Conservation (phyloP, 768 basidiomycete genomes). For the Leucocoprinus leucothites region DNA sequence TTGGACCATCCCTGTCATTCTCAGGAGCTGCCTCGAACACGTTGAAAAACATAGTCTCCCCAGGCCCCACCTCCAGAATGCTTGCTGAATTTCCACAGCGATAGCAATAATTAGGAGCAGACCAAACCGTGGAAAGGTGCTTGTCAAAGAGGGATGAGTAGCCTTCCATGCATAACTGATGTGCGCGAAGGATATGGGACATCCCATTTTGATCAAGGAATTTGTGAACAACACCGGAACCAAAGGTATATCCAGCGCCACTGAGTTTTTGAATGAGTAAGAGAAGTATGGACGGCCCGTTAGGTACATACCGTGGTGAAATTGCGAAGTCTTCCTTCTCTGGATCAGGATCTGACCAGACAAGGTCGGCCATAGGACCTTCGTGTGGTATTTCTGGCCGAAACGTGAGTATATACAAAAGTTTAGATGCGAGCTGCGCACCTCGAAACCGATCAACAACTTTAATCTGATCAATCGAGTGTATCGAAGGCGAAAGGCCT, state of each 20-base stretch:
- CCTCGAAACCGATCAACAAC: slow-evolving; percentile 98
- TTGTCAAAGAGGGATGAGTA: slow-evolving; percentile 97
- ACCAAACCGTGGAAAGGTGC: slow-evolving; percentile 97
- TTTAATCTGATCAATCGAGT: slow-evolving; percentile 99
- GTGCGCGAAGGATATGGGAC: slow-evolving; percentile 96
- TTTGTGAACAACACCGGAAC: slow-evolving; percentile 95
- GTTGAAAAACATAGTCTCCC: slow-evolving; percentile 87
- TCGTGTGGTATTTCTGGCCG: slow-evolving; percentile 94
- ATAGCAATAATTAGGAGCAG: slow-evolving; percentile 98
- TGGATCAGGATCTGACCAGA: slow-evolving; percentile 99
- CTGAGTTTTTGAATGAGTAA: slow-evolving; percentile 40
- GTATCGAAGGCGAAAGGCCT: slow-evolving; percentile 97
- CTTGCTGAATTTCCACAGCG: slow-evolving; percentile 97
- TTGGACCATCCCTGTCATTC: slow-evolving; percentile 91
- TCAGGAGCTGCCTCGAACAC: slow-evolving; percentile 99
- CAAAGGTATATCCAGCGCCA: slow-evolving; percentile 98
- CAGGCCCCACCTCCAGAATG: slow-evolving; percentile 93
- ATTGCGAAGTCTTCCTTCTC: slow-evolving; percentile 99
- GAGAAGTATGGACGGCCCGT: slow-evolving; percentile 14
- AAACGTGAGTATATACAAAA: slow-evolving; percentile 19
- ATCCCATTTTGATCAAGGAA: slow-evolving; percentile 95
- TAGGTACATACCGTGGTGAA: slow-evolving; percentile 76
- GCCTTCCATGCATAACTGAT: slow-evolving; percentile 99
- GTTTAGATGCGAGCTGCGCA: slow-evolving; percentile 29
- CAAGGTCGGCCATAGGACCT: slow-evolving; percentile 99